Percentiles rank a stretch among this genome's conserved stretches.
These are phyloP conservation scores for Monoraphidium neglectum DNA, from an alignment of 139 green algal species.

Conservation along the genomic window DNA sequence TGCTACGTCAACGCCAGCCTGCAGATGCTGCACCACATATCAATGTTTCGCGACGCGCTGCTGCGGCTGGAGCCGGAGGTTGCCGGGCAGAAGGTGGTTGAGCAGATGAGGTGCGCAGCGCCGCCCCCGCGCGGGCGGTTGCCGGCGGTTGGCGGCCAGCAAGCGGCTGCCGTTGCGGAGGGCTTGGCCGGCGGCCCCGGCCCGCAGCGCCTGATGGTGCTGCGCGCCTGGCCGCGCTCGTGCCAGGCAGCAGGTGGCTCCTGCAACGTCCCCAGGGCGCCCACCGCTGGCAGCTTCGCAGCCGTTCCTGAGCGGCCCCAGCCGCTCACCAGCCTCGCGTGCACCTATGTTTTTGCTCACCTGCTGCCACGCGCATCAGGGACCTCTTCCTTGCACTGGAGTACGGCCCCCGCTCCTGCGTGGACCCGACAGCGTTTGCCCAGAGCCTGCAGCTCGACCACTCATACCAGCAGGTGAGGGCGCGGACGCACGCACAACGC, in stretches of 20 bases:
- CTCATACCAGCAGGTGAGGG: conserved; percentile 74
- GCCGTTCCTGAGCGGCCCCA: too few species aligned
- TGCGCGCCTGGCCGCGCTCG: too few species aligned
- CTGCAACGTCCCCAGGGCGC: too few species aligned
- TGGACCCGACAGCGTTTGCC: conserved; percentile 71
- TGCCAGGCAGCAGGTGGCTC: too few species aligned
- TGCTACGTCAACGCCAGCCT: conserved; percentile 90
- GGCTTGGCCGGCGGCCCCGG: too few species aligned
- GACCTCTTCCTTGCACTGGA: conserved; percentile 70
- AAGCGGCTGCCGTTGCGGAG: too few species aligned
- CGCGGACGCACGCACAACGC: too few species aligned
- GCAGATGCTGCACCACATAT: conserved; percentile 79
- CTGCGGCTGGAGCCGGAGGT: conserved; percentile 45
- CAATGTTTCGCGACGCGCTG: conserved; percentile 62
- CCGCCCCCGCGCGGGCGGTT: background rate
- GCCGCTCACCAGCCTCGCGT: too few species aligned
- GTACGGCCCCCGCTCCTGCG: conserved; percentile 42
- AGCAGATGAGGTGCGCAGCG: conserved; percentile 33
- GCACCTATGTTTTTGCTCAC: too few species aligned
- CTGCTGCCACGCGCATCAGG: conserved; percentile 15
- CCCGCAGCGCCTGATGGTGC: too few species aligned
- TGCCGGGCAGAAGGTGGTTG: conserved; percentile 32
- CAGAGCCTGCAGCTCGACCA: conserved; percentile 74
- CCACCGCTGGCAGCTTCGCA: too few species aligned
- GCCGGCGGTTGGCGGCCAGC: too few species aligned